Evolutionary conservation across 345 rosid species (phyloP).

Genomic region (Conringia planisiliqua): DNA sequence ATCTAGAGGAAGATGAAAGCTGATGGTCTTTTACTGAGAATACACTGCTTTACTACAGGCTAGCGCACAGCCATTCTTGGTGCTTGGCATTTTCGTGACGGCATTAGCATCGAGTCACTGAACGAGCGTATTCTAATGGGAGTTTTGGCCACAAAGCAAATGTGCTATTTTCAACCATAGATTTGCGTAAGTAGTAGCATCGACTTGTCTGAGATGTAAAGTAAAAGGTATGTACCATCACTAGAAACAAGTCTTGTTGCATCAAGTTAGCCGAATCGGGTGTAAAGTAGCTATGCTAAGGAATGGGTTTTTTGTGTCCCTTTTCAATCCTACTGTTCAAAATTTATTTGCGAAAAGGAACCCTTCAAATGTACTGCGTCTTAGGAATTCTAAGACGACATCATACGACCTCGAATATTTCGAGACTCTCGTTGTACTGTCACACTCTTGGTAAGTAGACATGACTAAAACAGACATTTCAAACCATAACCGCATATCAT

Average conservation of each 20-base stretch:
- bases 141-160: not conserved
- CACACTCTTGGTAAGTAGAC: not conserved
- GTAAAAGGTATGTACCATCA: conserved; percentile 7
- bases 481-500: not conserved
- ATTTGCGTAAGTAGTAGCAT: not conserved
- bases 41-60: conserved; percentile 54
- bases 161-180: not conserved
- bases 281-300: not conserved
- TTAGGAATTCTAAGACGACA: not conserved
- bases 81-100: conserved; percentile 86
- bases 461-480: not conserved
- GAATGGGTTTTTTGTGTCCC: not conserved
- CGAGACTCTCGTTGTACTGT: not conserved
- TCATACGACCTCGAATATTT: not conserved
- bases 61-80: conserved; percentile 92
- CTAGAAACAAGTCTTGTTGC: conserved; percentile 6
- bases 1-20: not conserved
- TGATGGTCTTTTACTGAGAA: not conserved
- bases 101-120: conserved; percentile 89
- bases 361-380: no score
- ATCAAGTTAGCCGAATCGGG: not conserved
- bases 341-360: no score
- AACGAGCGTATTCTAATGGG: not conserved
- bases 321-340: no score
- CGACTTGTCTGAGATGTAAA: conserved; percentile 4